Evolutionary conservation across 2,329 filamentous ascomycete species (phyloP).

Genomic region (Diaporthe batatas): DNA sequence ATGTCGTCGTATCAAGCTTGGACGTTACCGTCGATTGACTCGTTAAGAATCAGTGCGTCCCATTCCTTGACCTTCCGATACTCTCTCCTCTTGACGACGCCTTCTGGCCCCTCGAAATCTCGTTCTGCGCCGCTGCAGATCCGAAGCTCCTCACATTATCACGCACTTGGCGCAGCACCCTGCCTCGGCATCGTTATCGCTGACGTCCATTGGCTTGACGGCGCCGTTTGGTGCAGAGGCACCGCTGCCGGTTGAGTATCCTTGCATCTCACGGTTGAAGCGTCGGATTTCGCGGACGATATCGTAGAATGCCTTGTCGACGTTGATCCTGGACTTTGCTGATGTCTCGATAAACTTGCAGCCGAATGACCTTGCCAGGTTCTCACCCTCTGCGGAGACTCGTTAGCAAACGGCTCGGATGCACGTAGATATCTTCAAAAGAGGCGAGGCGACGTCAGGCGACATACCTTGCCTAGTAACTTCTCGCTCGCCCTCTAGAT

Average conservation of each 20-base stretch:
- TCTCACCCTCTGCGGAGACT: conserved; percentile 80
- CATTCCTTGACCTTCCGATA: conserved; percentile 18
- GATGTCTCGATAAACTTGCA: conserved; percentile 99
- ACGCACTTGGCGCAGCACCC: conserved; percentile 90
- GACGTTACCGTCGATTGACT: conserved; percentile 37
- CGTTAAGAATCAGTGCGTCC: conserved; percentile 24
- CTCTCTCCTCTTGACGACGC: conserved; percentile 16
- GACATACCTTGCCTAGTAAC: conserved; percentile 90
- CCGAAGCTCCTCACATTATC: conserved; percentile 79
- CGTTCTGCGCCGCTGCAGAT: conserved; percentile 20
- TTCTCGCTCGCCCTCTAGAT: conserved; percentile 92
- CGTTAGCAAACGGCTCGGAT: conserved; percentile 37
- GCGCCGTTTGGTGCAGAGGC: conserved; percentile 72
- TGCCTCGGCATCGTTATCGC: conserved; percentile 74
- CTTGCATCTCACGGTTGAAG: conserved; percentile 98
- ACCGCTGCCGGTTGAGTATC: conserved; percentile 80
- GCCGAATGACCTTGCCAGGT: conserved; percentile 85
- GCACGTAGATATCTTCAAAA: conserved; percentile 28
- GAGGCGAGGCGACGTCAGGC: not conserved
- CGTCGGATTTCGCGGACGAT: conserved; percentile 97
- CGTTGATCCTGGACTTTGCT: conserved; percentile 97
- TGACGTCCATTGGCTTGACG: conserved; percentile 82
- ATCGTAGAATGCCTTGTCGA: conserved; percentile 98
- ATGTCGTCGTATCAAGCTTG: conserved; percentile 42
- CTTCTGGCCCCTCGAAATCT: conserved; percentile 8